phyloP scores from a whole-genome alignment of 225 moss, liverwort and hornwort species.

The Physcomitrellopsis africana region DNA sequence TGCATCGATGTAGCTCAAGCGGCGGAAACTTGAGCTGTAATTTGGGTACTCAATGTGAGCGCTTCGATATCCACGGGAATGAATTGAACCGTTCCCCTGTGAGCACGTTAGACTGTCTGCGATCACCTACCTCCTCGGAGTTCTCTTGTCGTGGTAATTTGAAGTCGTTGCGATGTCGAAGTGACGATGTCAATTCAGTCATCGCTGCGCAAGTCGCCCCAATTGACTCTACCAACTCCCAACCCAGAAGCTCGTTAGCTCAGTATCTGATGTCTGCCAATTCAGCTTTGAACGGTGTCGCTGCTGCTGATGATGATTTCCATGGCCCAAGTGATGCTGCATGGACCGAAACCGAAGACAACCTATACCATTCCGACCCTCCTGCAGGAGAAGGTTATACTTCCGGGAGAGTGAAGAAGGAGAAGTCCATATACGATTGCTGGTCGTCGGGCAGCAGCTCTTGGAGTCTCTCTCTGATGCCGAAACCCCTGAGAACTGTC shows the following conservation, averaged over 20 bases:
- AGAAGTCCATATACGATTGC: constrained; percentile 55
- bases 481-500: constrained; percentile 52
- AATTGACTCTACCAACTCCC: constrained; percentile 23
- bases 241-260: constrained; percentile 39
- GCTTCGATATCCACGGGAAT: constrained; percentile 21
- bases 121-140: constrained; percentile 53
- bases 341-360: constrained; percentile 56
- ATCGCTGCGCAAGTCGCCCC: constrained; percentile 12
- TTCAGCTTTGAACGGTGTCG: constrained; percentile 24
- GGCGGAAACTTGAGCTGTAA: constrained; percentile 1
- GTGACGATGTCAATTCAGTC: constrained; percentile 41
- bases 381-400: constrained; percentile 37
- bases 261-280: constrained; percentile 43
- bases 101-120: constrained; percentile 52
- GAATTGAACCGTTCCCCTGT: constrained; percentile 53
- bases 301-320: constrained; percentile 43
- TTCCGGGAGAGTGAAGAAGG: constrained; percentile 35
- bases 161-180: constrained; percentile 47
- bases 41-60: constrained; percentile 29
- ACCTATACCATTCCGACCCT: constrained; percentile 31
- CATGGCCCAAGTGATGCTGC: constrained; percentile 65
- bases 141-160: constrained; percentile 38
- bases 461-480: constrained; percentile 59
- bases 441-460: constrained; percentile 67
- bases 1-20: constrained; percentile 25